Conservation (phyloP, 1,139 yeast species). For the Suhomyces wounanorum region DNA sequence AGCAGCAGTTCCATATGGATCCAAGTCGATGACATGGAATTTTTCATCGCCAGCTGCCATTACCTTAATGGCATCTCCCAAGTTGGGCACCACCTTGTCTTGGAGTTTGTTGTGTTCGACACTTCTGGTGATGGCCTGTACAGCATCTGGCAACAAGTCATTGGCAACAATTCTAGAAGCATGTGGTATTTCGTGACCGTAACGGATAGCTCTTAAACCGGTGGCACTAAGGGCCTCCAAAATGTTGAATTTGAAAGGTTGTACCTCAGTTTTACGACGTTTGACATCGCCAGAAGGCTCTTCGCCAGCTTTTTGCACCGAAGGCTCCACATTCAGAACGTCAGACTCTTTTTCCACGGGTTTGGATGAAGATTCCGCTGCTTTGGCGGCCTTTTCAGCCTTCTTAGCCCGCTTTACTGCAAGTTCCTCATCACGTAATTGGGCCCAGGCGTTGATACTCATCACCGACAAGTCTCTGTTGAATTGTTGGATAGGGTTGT, state of each 20-base stretch:
- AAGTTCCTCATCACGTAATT: conserved; percentile 32
- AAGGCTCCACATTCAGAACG: neutral
- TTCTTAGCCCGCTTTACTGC: conserved; percentile 20
- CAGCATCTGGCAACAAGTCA: conserved; percentile 85
- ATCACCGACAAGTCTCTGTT: conserved; percentile 87
- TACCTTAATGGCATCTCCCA: conserved; percentile 84
- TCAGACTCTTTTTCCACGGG: neutral
- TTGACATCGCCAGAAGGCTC: neutral
- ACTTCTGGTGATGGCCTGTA: conserved; percentile 73
- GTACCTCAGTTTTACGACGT: conserved; percentile 4
- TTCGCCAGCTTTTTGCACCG: neutral
- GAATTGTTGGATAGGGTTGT: conserved; percentile 95
- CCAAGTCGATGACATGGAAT: conserved; percentile 87
- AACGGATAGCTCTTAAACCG: conserved; percentile 90
- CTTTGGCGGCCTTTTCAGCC: conserved; percentile 23
- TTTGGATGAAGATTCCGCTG: conserved; percentile 1
- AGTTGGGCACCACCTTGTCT: conserved; percentile 58
- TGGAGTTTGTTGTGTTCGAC: conserved; percentile 63
- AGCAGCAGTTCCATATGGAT: conserved; percentile 96
- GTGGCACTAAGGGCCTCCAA: conserved; percentile 94
- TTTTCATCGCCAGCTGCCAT: conserved; percentile 56
- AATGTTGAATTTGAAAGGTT: conserved; percentile 47
- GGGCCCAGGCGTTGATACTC: conserved; percentile 85
- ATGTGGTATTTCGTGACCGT: conserved; percentile 84
- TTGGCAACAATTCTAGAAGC: conserved; percentile 79